A percentile compares a stretch with the other conserved stretches of the same genome.
Evolutionary conservation across 371 early-diverging fungal genomes (phyloP).

Genomic region (Batkoa obscura): DNA sequence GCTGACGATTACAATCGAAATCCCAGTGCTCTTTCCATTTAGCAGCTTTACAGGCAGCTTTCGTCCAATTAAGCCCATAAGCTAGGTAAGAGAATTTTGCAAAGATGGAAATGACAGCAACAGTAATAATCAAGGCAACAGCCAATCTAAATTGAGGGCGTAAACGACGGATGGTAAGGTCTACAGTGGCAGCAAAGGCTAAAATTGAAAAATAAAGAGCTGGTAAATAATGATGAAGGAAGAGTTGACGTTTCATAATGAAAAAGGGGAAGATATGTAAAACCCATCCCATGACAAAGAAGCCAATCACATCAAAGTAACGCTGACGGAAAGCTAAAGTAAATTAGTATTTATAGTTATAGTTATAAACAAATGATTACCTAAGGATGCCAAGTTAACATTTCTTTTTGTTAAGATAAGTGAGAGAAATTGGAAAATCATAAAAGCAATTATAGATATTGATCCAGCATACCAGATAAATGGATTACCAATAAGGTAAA

Average conservation of each 20-base stretch:
- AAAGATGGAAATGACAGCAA: slow-evolving; percentile 25
- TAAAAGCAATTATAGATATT: slow-evolving; percentile 36
- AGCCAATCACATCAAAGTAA: slow-evolving; percentile 49
- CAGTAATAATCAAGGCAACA: slow-evolving; percentile 21
- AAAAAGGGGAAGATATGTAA: slow-evolving; percentile 91
- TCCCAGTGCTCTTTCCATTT: slow-evolving; percentile 80
- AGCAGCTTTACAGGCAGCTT: slow-evolving; percentile 34
- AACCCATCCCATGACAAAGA: slow-evolving; percentile 69
- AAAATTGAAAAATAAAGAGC: slow-evolving; percentile 74
- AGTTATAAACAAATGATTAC: slow-evolving; percentile 11
- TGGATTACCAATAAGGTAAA: slow-evolving; percentile 96
- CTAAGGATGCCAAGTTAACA: slow-evolving; percentile 34
- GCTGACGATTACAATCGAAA: slow-evolving; percentile 31
- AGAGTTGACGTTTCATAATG: slow-evolving; percentile 84
- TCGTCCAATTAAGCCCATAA: slow-evolving; percentile 67
- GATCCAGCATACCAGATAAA: slow-evolving; percentile 71
- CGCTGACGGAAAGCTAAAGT: slow-evolving; percentile 13
- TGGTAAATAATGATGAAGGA: slow-evolving; percentile 95
- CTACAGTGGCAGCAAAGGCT: slow-evolving; percentile 38
- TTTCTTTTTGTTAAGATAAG: slow-evolving; percentile 51
- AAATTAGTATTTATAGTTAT: no score
- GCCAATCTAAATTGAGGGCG: slow-evolving; percentile 25
- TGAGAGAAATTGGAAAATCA: slow-evolving; percentile 33
- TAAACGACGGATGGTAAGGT: slow-evolving; percentile 45
- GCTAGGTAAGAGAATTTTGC: slow-evolving; percentile 49